These are phyloP conservation scores for Aspergillaceae sp. DNA, from an alignment of 2,329 filamentous ascomycete genomes.

Conservation along the genomic window DNA sequence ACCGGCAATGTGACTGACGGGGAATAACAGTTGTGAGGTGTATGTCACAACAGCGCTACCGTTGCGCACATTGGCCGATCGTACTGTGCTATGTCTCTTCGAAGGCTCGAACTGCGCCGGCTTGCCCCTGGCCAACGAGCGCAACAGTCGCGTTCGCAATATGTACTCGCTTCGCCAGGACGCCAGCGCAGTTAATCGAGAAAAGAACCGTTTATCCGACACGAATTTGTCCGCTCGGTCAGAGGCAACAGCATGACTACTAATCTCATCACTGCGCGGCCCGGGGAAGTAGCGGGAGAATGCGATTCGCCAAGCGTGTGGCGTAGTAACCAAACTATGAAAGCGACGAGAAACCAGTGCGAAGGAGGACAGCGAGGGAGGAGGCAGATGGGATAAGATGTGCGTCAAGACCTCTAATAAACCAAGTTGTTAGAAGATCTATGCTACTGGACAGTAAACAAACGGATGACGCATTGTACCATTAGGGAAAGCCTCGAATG, in stretches of 20 bases:
- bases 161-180: conserved; percentile 97
- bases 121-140: conserved; percentile 74
- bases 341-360: conserved; percentile 83
- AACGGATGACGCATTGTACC: conserved; percentile 44
- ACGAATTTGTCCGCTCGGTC: conserved; percentile 49
- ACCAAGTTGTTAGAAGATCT: conserved; percentile 6
- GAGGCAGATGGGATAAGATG: conserved; percentile 79
- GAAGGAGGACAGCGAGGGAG: conserved; percentile 71
- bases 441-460: conserved; percentile 1
- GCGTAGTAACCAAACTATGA: conserved; percentile 75
- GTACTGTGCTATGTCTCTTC: conserved; percentile 45
- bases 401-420: conserved; percentile 78
- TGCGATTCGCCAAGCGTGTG: conserved; percentile 87
- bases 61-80: conserved; percentile 52
- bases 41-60: conserved; percentile 72
- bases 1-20: conserved; percentile 71
- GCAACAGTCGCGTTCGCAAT: conserved; percentile 70
- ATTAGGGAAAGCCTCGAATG: conserved; percentile 63
- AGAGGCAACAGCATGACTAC: conserved; percentile 35
- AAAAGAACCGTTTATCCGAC: conserved; percentile 70
- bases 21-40: conserved; percentile 70
- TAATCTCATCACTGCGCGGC: conserved; percentile 48
- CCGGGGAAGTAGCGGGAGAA: conserved; percentile 88
- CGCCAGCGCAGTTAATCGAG: conserved; percentile 70
- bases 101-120: conserved; percentile 49